These are phyloP conservation scores for Salix viminalis DNA, from an alignment of 345 rosid species.

Conservation along the genomic window DNA sequence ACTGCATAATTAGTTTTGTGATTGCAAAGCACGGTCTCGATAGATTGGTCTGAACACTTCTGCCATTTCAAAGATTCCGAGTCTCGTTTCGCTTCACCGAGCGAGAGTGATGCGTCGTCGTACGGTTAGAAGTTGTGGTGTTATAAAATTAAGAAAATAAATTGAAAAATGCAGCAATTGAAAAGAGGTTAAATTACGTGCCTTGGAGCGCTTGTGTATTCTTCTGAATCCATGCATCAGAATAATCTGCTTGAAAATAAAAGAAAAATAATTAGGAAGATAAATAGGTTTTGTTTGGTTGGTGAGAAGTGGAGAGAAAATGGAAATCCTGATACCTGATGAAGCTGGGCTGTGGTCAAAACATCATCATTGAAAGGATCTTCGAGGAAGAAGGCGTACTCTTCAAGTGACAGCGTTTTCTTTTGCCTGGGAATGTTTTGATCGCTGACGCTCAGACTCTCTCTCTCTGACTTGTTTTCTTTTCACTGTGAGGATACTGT, in stretches of 20 bases:
- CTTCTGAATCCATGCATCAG: slow-evolving; percentile 14
- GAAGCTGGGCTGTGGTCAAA: background rate
- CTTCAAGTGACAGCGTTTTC: slow-evolving; percentile 3
- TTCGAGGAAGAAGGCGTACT: slow-evolving; percentile 8
- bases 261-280: background rate
- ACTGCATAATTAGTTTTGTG: background rate
- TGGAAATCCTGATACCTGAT: background rate
- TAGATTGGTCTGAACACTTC: slow-evolving; percentile 10
- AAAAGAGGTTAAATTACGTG: background rate
- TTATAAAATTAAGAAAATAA: background rate
- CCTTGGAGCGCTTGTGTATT: slow-evolving; percentile 8
- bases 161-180: background rate
- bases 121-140: background rate
- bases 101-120: slow-evolving; percentile 8
- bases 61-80: slow-evolving; percentile 14
- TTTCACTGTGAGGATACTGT: no score
- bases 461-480: background rate
- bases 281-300: background rate
- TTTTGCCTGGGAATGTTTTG: background rate
- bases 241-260: background rate
- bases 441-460: background rate
- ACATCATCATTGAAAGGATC: background rate
- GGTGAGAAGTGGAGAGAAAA: background rate
- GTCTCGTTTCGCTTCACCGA: slow-evolving; percentile 18
- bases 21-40: background rate